A percentile compares a stretch with the other conserved stretches of the same genome.
phyloP scores from a whole-genome alignment of 306 rosid species.

The Prunus mume region DNA sequence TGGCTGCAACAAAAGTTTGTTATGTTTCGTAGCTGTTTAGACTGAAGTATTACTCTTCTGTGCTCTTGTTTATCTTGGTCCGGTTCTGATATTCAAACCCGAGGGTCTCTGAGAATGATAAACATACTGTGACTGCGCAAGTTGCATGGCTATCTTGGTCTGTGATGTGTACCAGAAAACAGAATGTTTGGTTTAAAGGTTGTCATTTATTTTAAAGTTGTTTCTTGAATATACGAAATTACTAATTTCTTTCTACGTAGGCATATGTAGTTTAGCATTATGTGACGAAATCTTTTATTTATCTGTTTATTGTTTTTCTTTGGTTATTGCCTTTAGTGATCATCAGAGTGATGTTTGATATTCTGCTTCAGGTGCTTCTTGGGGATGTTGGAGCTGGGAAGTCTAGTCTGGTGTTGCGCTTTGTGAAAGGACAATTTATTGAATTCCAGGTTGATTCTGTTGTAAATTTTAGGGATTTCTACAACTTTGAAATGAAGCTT shows the following conservation, averaged over 20 bases:
- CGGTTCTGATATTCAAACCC: background rate
- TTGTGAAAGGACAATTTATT: conserved; percentile 57
- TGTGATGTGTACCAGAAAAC: background rate
- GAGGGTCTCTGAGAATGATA: background rate
- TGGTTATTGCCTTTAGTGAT: background rate
- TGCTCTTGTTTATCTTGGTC: background rate
- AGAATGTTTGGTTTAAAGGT: background rate
- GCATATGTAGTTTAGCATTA: background rate
- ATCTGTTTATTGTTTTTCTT: background rate
- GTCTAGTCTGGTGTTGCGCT: conserved; percentile 61
- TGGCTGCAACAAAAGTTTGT: background rate
- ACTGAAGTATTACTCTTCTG: background rate
- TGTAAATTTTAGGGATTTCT: background rate
- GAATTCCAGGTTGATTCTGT: conserved; percentile 51
- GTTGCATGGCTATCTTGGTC: background rate
- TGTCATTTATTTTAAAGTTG: background rate
- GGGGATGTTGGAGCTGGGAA: conserved; percentile 72
- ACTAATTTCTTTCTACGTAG: background rate
- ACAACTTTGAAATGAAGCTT: background rate
- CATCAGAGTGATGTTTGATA: background rate
- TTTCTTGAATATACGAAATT: background rate
- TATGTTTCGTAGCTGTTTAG: background rate
- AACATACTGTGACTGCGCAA: background rate
- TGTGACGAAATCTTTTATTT: background rate
- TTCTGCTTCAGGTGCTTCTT: conserved; percentile 51